A percentile compares a stretch with the other conserved stretches of the same genome.
phyloP scores from a whole-genome alignment of 805 yeast species.

The Candida vaughaniae region DNA sequence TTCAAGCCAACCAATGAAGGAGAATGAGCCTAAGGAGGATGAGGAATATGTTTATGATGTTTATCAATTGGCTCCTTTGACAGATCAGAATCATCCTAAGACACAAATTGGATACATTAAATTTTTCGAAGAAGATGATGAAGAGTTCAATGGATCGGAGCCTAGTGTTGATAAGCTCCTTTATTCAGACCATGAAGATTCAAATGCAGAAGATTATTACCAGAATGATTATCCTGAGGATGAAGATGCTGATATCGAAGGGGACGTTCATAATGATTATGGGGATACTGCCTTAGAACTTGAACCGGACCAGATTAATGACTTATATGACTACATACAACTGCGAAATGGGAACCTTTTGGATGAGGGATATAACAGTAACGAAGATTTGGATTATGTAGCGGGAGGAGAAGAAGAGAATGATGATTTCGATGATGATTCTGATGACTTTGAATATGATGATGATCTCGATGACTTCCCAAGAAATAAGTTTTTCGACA shows the following conservation, averaged over 20 bases:
- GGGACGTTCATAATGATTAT: constrained; percentile 17
- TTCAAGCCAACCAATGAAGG: background rate
- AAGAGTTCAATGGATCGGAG: constrained; percentile 25
- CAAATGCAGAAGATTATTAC: constrained; percentile 89
- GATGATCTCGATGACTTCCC: constrained; percentile 21
- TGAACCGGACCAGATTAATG: constrained; percentile 26
- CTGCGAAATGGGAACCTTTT: constrained; percentile 6
- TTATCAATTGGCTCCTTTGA: constrained; percentile 46
- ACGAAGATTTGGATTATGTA: constrained; percentile 12
- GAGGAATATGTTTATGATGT: constrained; percentile 92
- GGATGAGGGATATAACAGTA: constrained; percentile 12
- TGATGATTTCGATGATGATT: constrained; percentile 26
- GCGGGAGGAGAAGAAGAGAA: constrained; percentile 13
- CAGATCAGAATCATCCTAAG: constrained; percentile 49
- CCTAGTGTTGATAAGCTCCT: constrained; percentile 37
- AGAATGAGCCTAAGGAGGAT: constrained; percentile 3
- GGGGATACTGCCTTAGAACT: constrained; percentile 15
- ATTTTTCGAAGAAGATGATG: constrained; percentile 57
- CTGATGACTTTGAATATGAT: constrained; percentile 62
- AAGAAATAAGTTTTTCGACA: constrained; percentile 55
- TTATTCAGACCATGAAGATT: constrained; percentile 73
- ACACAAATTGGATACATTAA: constrained; percentile 52
- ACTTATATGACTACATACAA: constrained; percentile 11
- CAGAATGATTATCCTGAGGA: constrained; percentile 95
- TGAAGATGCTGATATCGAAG: constrained; percentile 56